Evolutionary conservation across 805 yeast species (phyloP).

Genomic region (Metschnikowia santaceciliae): DNA sequence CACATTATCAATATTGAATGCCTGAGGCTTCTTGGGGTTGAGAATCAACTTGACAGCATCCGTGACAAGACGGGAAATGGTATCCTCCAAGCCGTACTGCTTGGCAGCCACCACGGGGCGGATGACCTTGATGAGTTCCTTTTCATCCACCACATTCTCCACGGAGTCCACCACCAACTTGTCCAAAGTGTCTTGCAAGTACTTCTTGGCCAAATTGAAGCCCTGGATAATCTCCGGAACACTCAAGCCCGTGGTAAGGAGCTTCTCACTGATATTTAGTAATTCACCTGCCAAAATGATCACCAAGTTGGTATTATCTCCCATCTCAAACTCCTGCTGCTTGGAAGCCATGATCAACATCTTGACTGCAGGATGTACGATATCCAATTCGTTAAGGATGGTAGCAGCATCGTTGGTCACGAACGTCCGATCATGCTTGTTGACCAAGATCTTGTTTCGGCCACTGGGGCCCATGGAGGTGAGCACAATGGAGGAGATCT

Average conservation of each 20-base stretch:
- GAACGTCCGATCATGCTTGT: slow-evolving; percentile 78
- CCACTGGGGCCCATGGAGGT: slow-evolving; percentile 98
- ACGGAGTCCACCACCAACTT: slow-evolving; percentile 58
- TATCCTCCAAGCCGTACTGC: slow-evolving; percentile 84
- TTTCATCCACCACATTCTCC: slow-evolving; percentile 50
- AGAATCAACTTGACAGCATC: slow-evolving; percentile 76
- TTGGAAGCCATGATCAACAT: slow-evolving; percentile 93
- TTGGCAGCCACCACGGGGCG: slow-evolving; percentile 89
- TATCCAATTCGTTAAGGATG: slow-evolving; percentile 86
- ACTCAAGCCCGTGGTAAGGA: slow-evolving; percentile 78
- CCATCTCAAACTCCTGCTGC: slow-evolving; percentile 97
- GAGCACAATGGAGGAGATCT: slow-evolving; percentile 84
- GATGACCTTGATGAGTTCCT: slow-evolving; percentile 65
- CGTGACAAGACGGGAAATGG: slow-evolving; percentile 70
- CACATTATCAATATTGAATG: slow-evolving; percentile 87
- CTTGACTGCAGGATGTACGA: slow-evolving; percentile 96
- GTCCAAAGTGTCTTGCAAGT: slow-evolving; percentile 65
- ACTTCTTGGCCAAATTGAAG: slow-evolving; percentile 79
- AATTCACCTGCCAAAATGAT: slow-evolving; percentile 91
- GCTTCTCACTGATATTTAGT: slow-evolving; percentile 78
- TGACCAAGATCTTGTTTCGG: slow-evolving; percentile 91
- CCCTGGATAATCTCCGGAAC: slow-evolving; percentile 94
- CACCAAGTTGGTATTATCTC: slow-evolving; percentile 92
- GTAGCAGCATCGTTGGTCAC: slow-evolving; percentile 98
- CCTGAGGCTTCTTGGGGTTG: slow-evolving; percentile 59